Conservation (phyloP, 345 rosid genomes). For the Citrus glauca region DNA sequence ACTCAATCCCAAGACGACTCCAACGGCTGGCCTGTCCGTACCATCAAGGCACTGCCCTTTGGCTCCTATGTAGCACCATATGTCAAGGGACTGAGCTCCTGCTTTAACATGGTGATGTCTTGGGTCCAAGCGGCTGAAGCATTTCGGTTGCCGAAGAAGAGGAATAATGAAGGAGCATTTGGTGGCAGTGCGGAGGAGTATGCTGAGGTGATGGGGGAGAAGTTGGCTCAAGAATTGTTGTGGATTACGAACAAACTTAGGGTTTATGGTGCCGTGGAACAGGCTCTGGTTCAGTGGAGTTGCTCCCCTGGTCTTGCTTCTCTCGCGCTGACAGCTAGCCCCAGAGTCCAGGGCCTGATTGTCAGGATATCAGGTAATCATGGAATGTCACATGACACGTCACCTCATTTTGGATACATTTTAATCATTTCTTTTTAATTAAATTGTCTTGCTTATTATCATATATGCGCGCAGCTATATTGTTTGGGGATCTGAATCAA, state of each 20-base stretch:
- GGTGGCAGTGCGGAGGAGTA: slow-evolving; percentile 25
- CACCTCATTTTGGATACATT: background rate
- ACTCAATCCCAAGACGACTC: slow-evolving; percentile 13
- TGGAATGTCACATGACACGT: background rate
- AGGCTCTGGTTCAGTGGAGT: slow-evolving; percentile 73
- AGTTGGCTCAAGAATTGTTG: slow-evolving; percentile 66
- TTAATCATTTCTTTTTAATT: no score
- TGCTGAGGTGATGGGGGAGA: slow-evolving; percentile 52
- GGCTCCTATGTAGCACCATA: slow-evolving; percentile 47
- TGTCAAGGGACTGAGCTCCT: slow-evolving; percentile 41
- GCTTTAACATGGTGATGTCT: slow-evolving; percentile 34
- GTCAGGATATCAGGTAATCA: slow-evolving; percentile 53
- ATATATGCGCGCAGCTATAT: slow-evolving; percentile 34
- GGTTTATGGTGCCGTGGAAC: slow-evolving; percentile 47
- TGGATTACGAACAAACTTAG: slow-evolving; percentile 60
- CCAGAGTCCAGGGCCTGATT: slow-evolving; percentile 64
- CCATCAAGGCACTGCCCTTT: slow-evolving; percentile 46
- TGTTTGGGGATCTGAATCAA: slow-evolving; percentile 46
- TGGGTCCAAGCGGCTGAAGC: slow-evolving; percentile 21
- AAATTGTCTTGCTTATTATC: background rate
- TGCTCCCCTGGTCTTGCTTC: slow-evolving; percentile 61
- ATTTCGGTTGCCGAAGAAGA: slow-evolving; percentile 21
- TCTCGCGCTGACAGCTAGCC: slow-evolving; percentile 48
- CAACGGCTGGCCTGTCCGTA: slow-evolving; percentile 37
- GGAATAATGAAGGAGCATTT: background rate